Base-by-base conservation (phyloP, 2,329 filamentous ascomycete genomes). In the Graphilbum fragrans region DNA sequence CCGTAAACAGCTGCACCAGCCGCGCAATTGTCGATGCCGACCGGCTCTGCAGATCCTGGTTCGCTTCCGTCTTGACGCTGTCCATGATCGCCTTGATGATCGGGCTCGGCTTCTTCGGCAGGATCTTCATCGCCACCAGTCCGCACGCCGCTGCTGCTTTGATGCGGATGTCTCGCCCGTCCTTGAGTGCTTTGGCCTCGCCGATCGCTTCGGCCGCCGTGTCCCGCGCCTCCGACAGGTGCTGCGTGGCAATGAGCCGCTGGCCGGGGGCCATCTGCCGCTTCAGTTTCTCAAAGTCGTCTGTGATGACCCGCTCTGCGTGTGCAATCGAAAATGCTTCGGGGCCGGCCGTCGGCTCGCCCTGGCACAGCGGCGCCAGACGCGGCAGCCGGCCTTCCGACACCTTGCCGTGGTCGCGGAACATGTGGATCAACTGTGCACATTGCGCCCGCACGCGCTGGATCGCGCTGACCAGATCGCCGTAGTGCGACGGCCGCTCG, bases 21-120 rank as follows among this genome's bases (percentile, higher is more conserved):
- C 74, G 75, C 6, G 87, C 86, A 40, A 98, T 83, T 3, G 87
- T 88, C 14, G 75, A 77, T 2, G 88, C 86, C 22, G 90, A 94
- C 20, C 90, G 82, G 51, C 76, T 77, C 58, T 98, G 92, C 2
- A 98, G 69, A 50, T 92, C 85, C 22, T 82, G 63, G 53, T 93
- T 96, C 53, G 95, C 92, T 57, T 98, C 93, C 31, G 79, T 80
- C 62, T 96, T 98, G 55, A 98, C 76, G 54, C 90, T 96, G 58
- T 98, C 92, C 92, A 98, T 98, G 61, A 98, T 84, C 3, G 80
- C 86, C 62, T 94, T 95, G 63, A 98, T 98, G 12, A 94, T 77
- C 17, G 81, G 76, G 47, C 86, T 87, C 10, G 90, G 87, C 58
- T 94, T 96, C 73, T 94, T 96, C 0, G 93, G 90, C 10, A 95